Evolutionary conservation across 768 basidiomycete species (phyloP), one percentile per base, ranked within the genome.

Genomic region (Wakefieldia striispora): DNA sequence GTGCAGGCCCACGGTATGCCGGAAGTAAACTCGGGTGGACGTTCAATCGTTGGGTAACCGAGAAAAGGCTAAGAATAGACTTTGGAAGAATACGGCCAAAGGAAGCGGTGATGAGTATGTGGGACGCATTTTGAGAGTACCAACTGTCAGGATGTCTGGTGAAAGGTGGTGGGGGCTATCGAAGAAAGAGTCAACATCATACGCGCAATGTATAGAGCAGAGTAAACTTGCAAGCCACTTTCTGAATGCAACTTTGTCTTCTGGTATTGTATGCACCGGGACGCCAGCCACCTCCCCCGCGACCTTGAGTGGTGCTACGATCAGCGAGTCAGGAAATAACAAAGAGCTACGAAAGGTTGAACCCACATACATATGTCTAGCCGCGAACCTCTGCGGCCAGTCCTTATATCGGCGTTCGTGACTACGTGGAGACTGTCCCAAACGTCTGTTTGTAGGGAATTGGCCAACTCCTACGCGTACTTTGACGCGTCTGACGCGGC

Each of bases 11-110:
- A n/a, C 94, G 83, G 65, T 90, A 94, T 23, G 76, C 73, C 0
- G 94, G 94, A 29, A 97, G 76, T 0, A 92, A 71, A 31, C 93
- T 95, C 0, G 93, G 92, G 59, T 97, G 94, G 6, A 97, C 82
- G 60, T 97, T 97, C 33, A 97, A 72, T 20, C 86, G 73, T 40
- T 81, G 78, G 0, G 66, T 59, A 0, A 73, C 72, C 0, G 70
- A 75, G 60, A 95, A 95, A 35, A 76, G 72, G 13, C 72, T 62
- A 14, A 97, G 79, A 45, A 88, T 71, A 3, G 73, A 60, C 5
- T 72, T 63, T 0, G 90, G 79, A 12, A 97, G 77, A 56, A 95
- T 92, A 40, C 88, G 86, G 1, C 94, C 94, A 55, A 95, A 95
- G 1, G 94, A 95, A 6, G 94, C 91, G 1, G 93, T 93, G 6